Evolutionary conservation across 345 rosid genomes (phyloP).

Genomic region (Pistacia atlantica): DNA sequence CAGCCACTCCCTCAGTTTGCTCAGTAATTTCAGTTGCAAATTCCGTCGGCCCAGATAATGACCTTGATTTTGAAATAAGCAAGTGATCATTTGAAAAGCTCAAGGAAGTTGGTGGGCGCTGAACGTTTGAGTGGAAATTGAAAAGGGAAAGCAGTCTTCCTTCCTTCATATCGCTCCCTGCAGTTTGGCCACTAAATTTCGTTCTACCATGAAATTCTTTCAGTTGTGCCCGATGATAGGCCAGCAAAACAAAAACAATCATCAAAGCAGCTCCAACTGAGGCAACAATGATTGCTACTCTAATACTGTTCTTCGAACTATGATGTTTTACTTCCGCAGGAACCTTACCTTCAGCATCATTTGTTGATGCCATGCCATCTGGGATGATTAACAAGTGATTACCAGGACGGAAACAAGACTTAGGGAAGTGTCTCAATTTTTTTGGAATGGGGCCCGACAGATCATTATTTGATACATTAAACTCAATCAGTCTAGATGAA

Average conservation of each 20-base stretch:
- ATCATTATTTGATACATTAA: slow-evolving; percentile 82
- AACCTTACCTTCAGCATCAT: slow-evolving; percentile 17
- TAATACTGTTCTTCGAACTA: slow-evolving; percentile 46
- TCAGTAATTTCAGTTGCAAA: slow-evolving; percentile 58
- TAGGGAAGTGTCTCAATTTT: slow-evolving; percentile 48
- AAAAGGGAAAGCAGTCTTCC: slow-evolving; percentile 67
- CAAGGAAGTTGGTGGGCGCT: slow-evolving; percentile 56
- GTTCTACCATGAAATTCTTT: slow-evolving; percentile 64
- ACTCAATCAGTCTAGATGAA: slow-evolving; percentile 51
- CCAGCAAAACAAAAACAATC: slow-evolving; percentile 72
- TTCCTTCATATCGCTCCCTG: slow-evolving; percentile 54
- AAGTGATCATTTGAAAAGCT: slow-evolving; percentile 92
- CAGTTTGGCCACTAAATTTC: slow-evolving; percentile 44
- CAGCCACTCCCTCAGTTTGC: slow-evolving; percentile 40
- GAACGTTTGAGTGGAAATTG: slow-evolving; percentile 63
- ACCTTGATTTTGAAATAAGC: slow-evolving; percentile 81
- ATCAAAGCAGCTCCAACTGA: slow-evolving; percentile 64
- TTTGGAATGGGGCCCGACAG: slow-evolving; percentile 70
- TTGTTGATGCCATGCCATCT: slow-evolving; percentile 23
- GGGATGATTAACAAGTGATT: slow-evolving; percentile 53
- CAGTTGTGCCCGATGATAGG: slow-evolving; percentile 61
- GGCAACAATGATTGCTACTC: slow-evolving; percentile 72
- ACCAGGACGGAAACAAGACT: slow-evolving; percentile 74
- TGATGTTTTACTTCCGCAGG: slow-evolving; percentile 25
- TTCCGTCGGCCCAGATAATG: slow-evolving; percentile 69